Base-by-base conservation (phyloP, 768 basidiomycete genomes). In the Auricularia sp. region DNA sequence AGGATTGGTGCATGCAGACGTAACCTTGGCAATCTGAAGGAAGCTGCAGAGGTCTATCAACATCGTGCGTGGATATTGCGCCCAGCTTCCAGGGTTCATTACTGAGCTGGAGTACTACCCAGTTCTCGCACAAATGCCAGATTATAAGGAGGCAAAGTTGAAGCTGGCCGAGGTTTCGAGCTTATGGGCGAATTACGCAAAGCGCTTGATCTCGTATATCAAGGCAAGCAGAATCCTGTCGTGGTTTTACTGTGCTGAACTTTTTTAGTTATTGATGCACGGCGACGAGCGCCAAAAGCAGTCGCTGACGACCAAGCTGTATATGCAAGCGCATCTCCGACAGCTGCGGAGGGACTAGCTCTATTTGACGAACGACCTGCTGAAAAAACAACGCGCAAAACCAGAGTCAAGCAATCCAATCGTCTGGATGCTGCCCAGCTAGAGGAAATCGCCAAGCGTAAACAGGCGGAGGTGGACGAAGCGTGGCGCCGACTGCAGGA, bases 121-220 rank as follows among this genome's bases (percentile, higher is more conserved):
- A 62, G 65, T 61, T 2, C 34, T n/a, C 10, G 8, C 39, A 34
- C 10, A 3, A 84, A 83, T 1, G 90, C 94, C 92, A 0, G 80
- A 81, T 0, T 83, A 92, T 68, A 84, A 86, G 69, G 90, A 94
- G 35, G 88, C 87, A 34, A 94, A 93, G 74, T 87, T 95, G 83
- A 89, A 91, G 67, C 81, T 98, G 0, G 96, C 95, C 0, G 91
- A 91, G 68, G 84, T 94, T 14, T 92, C 68, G 96, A 99, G 73
- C 85, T 91, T 11, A 76, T 88, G 68, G 86, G 89, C 54, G 85
- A 94, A 67, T 86, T 89, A 1, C 79, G 85, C 16, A 88, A 88
- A 71, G 96, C 96, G 0, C 79, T 97, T 0, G 86, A 90, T 6
- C 76, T 97, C 0, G 89, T 95, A 14, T 87, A 88, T 62, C 83